Evolutionary conservation across 805 yeast genomes (phyloP).

Genomic region (Metahyphopichia silvanorum): DNA sequence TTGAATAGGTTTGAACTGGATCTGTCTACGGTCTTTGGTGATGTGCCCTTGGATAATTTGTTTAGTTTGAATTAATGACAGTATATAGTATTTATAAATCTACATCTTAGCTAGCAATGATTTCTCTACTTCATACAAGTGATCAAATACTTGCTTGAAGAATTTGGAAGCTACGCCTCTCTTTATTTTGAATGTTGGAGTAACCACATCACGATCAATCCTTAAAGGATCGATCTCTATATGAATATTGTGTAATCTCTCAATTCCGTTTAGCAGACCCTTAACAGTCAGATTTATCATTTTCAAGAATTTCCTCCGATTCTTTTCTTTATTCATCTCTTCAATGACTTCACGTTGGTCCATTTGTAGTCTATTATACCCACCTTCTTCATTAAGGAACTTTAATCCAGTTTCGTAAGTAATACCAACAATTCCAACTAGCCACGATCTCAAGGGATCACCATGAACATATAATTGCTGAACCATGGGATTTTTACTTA

Average conservation of each 20-base stretch:
- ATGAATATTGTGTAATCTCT: constrained; percentile 26
- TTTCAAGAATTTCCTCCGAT: constrained; percentile 17
- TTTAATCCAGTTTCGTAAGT: constrained; percentile 37
- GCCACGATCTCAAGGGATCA: constrained; percentile 50
- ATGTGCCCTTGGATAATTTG: no score
- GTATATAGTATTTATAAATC: no score
- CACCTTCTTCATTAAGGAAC: constrained; percentile 16
- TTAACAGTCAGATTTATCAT: constrained; percentile 19
- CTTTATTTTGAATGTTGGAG: constrained; percentile 58
- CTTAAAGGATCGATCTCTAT: constrained; percentile 34
- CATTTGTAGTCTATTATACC: constrained; percentile 8
- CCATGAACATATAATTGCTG: constrained; percentile 64
- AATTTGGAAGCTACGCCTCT: constrained; percentile 24
- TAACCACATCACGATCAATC: constrained; percentile 54
- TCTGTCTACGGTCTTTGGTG: no score
- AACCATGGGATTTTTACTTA: constrained; percentile 47
- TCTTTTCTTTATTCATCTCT: constrained; percentile 12
- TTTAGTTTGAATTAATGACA: no score
- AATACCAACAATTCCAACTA: constrained; percentile 63
- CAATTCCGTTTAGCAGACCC: constrained; percentile 23
- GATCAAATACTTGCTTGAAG: constrained; percentile 9
- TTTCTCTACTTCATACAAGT: constrained; percentile 9
- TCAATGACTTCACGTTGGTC: constrained; percentile 8
- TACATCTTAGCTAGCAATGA: neutral
- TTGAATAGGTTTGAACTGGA: no score